Percentiles rank a stretch among this genome's conserved stretches.
phyloP scores from a whole-genome alignment of 1,284 basidiomycete species.

The Irpex sp. region DNA sequence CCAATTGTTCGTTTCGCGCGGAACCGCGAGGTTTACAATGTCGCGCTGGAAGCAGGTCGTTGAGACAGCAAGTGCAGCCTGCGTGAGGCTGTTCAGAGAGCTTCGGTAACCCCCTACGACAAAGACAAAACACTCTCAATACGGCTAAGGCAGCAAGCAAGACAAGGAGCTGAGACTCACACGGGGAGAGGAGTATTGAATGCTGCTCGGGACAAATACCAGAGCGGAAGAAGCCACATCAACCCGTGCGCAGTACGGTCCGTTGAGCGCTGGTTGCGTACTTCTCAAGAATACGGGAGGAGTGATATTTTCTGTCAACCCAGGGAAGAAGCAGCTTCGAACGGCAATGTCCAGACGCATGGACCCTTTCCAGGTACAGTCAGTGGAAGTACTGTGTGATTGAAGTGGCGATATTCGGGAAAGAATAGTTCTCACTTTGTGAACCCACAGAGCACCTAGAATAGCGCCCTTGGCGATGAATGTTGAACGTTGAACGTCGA shows the following conservation, averaged over 20 bases:
- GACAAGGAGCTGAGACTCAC: neutral
- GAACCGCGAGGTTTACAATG: neutral
- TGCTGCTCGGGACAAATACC: neutral
- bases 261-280: neutral
- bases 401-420: neutral
- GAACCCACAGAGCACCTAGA: neutral
- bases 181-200: neutral
- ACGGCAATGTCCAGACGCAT: neutral
- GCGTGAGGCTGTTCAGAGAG: neutral
- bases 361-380: neutral
- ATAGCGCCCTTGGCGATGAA: neutral
- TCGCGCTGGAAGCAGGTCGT: neutral
- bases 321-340: constrained; percentile 3
- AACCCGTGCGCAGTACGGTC: neutral
- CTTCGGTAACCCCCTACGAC: constrained; percentile 1
- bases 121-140: neutral
- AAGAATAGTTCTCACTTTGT: neutral
- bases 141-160: neutral
- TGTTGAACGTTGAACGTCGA: neutral
- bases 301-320: constrained; percentile 11
- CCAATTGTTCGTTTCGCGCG: neutral
- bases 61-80: neutral
- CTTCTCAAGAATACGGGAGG: neutral
- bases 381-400: neutral
- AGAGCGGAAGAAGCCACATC: neutral